phyloP scores from a whole-genome alignment of 2,329 filamentous ascomycete species.

The Boeremia lycopersici region DNA sequence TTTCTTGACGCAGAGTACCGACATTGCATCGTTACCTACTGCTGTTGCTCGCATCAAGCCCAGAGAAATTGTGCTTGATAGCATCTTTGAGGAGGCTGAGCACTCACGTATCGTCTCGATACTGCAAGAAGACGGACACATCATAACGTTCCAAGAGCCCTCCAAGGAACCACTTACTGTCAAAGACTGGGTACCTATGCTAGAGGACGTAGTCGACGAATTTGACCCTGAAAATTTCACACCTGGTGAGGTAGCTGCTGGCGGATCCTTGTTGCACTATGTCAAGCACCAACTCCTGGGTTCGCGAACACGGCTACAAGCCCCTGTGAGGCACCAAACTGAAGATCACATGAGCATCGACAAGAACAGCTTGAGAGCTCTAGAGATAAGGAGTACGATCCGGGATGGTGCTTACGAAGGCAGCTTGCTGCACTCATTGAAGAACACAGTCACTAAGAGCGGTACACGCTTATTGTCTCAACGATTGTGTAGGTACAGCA shows the following conservation, averaged over 20 bases:
- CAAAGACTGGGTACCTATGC: slow-evolving; percentile 73
- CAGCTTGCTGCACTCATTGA: slow-evolving; percentile 86
- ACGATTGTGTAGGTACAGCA: slow-evolving; percentile 68
- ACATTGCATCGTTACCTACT: slow-evolving; percentile 74
- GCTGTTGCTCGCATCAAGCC: slow-evolving; percentile 82
- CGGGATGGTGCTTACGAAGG: slow-evolving; percentile 79
- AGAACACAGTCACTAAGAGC: slow-evolving; percentile 88
- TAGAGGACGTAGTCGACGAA: slow-evolving; percentile 72
- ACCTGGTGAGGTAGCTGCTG: slow-evolving; percentile 73
- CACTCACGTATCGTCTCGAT: slow-evolving; percentile 67
- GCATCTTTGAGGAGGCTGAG: slow-evolving; percentile 59
- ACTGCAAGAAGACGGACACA: slow-evolving; percentile 75
- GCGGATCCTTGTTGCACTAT: slow-evolving; percentile 82
- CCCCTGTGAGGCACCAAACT: slow-evolving; percentile 75
- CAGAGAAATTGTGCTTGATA: slow-evolving; percentile 80
- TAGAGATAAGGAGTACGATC: slow-evolving; percentile 88
- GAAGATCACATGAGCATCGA: slow-evolving; percentile 88
- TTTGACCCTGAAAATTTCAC: slow-evolving; percentile 65
- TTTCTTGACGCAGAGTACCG: slow-evolving; percentile 83
- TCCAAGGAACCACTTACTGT: slow-evolving; percentile 55
- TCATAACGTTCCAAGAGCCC: slow-evolving; percentile 72
- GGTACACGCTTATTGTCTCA: slow-evolving; percentile 83
- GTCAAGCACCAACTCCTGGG: slow-evolving; percentile 79
- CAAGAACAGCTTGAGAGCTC: slow-evolving; percentile 83
- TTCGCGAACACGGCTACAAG: slow-evolving; percentile 78